Base-by-base conservation (phyloP, 1,139 yeast genomes). In the Geotrichum phurueaensis region DNA sequence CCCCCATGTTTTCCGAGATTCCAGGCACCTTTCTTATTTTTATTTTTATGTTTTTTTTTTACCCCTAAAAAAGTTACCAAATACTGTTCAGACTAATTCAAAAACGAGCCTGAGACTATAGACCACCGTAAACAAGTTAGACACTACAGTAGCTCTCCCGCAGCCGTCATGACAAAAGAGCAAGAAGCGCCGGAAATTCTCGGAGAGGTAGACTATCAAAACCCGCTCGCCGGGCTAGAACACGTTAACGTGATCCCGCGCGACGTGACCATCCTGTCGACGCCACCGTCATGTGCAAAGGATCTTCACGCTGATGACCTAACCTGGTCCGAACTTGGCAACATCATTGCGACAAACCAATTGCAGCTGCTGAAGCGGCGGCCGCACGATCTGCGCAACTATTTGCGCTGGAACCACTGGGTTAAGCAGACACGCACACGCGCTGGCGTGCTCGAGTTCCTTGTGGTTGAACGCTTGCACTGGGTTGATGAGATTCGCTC, bases 381-480 rank as follows among this genome's bases (percentile, higher is more conserved):
- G 29, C 77, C 78, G 3, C 67, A 71, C 12, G 76, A 74, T 56
- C 62, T 73, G 31, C 61, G 63, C n/a, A 60, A 64, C 36, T 76
- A 76, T 60, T 63, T 69, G 4, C 56, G 65, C 9, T 73, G 76
- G 66, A 76, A 76, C 59, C 62, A 67, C 23, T 58, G 62, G 23
- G 67, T 65, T 51, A 62, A 66, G 43, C 47, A 50, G 31, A 54
- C 60, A 1, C 22, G 55, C 7, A 31, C 33, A 61, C 31, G 59
- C 15, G 61, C 78, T 15, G 70, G 73, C 4, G 71, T 73, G 1
- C 66, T 73, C 48, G 68, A 70, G 51, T 76, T 61, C 57, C 65
- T 76, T 29, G 61, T 73, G 23, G 52, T 62, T 15, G 72, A 74
- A 48, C 61, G 70, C n/a, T 62, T 73, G 53, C 59, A 64, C 6